Evolutionary conservation across 75 land plant species (phyloP), one percentile per base, ranked within the genome.

Genomic region (Selaginella moellendorffii): DNA sequence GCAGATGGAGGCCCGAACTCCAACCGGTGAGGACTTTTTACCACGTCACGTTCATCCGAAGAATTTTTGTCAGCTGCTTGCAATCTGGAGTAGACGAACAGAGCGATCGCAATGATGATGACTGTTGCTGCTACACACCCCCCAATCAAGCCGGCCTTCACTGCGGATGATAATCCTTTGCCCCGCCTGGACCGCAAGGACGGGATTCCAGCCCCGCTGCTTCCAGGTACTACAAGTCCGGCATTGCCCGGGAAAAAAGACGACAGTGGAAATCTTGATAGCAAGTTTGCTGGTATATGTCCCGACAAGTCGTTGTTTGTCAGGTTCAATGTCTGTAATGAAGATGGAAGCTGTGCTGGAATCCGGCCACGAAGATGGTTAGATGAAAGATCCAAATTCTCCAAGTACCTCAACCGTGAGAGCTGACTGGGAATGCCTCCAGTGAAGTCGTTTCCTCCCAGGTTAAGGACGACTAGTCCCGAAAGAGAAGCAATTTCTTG

Each of bases 231-330:
- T 10, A 10, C 2, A 26, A 95, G 73, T 2, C 31, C 63, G 0
- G 77, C 31, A 67, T 95, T 95, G 14, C 99, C 99, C 24, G 99
- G 99, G 52, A 68, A 85, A 67, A 95, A 95, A 0, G 99, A 83
- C 28, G 91, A 74, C 27, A 68, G 76, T 0, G 90, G 80, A 68
- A 95, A 95, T 9, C 27, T 31, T 54, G 75, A 81, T 36, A 75
- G 68, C 52, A 93, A 68, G 42, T 77, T 82, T 24, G 54, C 66
- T 0, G 99, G 96, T 20, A 95, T 82, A 61, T 62, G 63, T 25
- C 99, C 99, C 61, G 85, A 77, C 21, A 95, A 72, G 53, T 95
- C 80, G 70, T 95, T 95, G 71, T 73, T 73, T 1, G 99, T 86
- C 21, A 75, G 72, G 60, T 86, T 86, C 19, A 95, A 73, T 36